Base-by-base conservation (phyloP, 108 stramenopile species). In the Craspedostauros australis region DNA sequence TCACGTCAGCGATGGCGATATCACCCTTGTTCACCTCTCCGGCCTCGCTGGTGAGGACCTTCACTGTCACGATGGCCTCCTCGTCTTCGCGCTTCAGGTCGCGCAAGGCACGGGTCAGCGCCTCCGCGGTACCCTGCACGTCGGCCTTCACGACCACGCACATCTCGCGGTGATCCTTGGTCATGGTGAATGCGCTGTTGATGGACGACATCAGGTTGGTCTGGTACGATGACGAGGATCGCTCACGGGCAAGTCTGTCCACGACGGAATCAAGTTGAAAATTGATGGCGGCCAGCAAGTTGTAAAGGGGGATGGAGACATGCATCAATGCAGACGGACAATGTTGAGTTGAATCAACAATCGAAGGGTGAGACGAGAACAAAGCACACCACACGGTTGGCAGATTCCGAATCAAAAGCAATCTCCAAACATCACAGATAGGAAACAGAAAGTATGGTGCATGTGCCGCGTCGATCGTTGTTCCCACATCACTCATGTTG, bases 91-190 rank as follows among this genome's bases (percentile, higher is more conserved):
- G 54, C 48, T 86, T 84, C 24, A 98, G 64, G n/a, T 86, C 91
- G 19, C 55, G 49, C 1, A 98, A 72, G 27, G 95, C 79, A 29
- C 84, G 58, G n/a, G 88, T 71, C 45, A 99, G 54, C 20, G 98
- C 96, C 61, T 96, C 96, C 0, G 95, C 91, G 23, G 92, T 77
- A 24, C 96, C 98, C 56, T 92, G 86, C 0, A 88, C 93, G 56
- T 97, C 95, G 4, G 94, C 96, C 76, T 96, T 97, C 29, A 99
- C 74, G 20, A 99, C 60, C 19, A 95, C 82, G 45, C 83, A 89
- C 60, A 96, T 86, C 62, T 95, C 88, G 43, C 91, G 84, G 12
- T 66, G 57, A 45, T 87, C 77, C 56, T 88, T 93, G 4, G 21
- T 53, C 16, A 76, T 66, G n/a, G 75, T 76, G 57, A 95, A 84